phyloP scores from a whole-genome alignment of 805 yeast species.

The Saccharomyces paradoxus region DNA sequence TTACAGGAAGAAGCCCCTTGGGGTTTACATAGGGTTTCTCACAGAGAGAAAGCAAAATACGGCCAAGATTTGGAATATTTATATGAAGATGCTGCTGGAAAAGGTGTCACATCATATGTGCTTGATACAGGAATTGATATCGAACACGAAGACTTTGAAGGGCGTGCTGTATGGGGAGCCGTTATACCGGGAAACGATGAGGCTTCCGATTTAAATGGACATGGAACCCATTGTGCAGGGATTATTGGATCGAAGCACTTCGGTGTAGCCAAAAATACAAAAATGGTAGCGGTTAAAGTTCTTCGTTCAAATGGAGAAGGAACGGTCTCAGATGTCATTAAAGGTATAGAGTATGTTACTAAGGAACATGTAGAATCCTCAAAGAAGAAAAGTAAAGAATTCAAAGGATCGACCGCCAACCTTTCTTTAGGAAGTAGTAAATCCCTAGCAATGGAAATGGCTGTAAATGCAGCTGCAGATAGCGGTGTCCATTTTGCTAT shows the following conservation, averaged over 20 bases:
- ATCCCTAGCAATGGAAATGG: constrained; percentile 77
- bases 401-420: constrained; percentile 82
- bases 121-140: constrained; percentile 71
- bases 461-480: constrained; percentile 81
- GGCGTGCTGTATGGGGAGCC: constrained; percentile 50
- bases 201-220: constrained; percentile 68
- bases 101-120: constrained; percentile 70
- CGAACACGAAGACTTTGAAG: constrained; percentile 54
- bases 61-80: constrained; percentile 66
- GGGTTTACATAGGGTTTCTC: constrained; percentile 89
- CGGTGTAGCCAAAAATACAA: constrained; percentile 71
- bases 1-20: constrained; percentile 85
- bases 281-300: constrained; percentile 64
- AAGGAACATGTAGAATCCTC: constrained; percentile 37
- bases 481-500: constrained; percentile 90
- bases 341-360: constrained; percentile 61
- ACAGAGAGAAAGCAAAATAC: constrained; percentile 60
- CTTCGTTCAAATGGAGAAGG: constrained; percentile 65
- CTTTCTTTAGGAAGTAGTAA: constrained; percentile 94
- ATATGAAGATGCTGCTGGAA: constrained; percentile 66
- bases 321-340: constrained; percentile 52
- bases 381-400: constrained; percentile 14
- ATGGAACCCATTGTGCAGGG: constrained; percentile 92
- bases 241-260: constrained; percentile 65
- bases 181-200: constrained; percentile 52